Evolutionary conservation across 192 early-diverging fungal genomes (phyloP), one percentile per base, ranked within the genome.

Genomic region (Radiomyces spectabilis): DNA sequence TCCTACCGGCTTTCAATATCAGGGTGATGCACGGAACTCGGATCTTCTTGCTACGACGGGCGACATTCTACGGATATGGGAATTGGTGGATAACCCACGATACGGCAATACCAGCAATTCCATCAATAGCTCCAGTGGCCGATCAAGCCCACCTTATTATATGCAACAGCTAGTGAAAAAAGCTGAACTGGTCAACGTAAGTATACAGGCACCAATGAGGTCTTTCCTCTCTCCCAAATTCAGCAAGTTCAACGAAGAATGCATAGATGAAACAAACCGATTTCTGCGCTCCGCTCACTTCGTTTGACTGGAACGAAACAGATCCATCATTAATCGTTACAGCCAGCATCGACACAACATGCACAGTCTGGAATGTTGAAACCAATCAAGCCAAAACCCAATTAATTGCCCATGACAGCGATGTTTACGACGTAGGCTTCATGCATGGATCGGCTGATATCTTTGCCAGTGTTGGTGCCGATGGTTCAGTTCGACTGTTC

Each of bases 391-490:
- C 94, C 29, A 99, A 96, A 63, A 97, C 97, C 4, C 97, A 99
- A 66, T 77, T 99, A 32, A 99, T 99, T 78, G 97, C 97, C 3
- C 97, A 99, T 64, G 97, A 99, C 68, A 82, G 85, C 45, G 95
- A 98, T 52, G 97, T 99, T 16, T 97, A 88, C 71, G 97, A 99
- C 64, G 97, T 99, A n/a, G 84, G 88, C 10, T 99, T 97, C 76
- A 80, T 87, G 24, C 72, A 84, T 25, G 83, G 85, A 43, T 87
- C 83, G 21, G 61, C 79, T 13, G 86, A 98, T 52, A 84, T 92
- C 13, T 99, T 99, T 85, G 94, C 89, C 3, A 92, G 89, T 61
- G 97, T 95, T 18, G 95, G 95, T n/a, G 94, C 92, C 2, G 97
- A 99, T 65, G 97, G 97, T 1, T 92, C 89, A 10, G 85, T 99